phyloP scores from a whole-genome alignment of 305 asterid species.

The Ilex paraguariensis region DNA sequence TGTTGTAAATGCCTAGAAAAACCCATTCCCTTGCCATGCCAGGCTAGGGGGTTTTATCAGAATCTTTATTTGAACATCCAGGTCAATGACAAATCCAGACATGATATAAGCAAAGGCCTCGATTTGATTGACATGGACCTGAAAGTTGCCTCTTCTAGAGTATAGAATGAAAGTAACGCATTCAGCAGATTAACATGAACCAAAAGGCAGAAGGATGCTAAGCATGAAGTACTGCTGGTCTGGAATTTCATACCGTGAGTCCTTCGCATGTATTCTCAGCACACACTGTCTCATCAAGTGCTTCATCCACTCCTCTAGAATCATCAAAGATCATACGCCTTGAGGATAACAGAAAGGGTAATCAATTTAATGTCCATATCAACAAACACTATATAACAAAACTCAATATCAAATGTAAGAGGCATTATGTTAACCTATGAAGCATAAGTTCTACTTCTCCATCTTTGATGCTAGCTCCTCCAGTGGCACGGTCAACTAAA shows the following conservation, averaged over 20 bases:
- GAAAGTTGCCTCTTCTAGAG: too few relatives aligned
- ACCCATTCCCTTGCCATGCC: too few relatives aligned
- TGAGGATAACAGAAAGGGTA: constrained; percentile 2
- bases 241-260: constrained; percentile 42
- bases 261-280: constrained; percentile 50
- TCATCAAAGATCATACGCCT: constrained; percentile 68
- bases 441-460: constrained; percentile 87
- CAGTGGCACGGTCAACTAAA: constrained; percentile 79
- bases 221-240: not conserved
- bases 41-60: too few relatives aligned
- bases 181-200: not conserved
- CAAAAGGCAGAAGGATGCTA: not conserved
- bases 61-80: too few relatives aligned
- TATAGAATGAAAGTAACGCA: too few relatives aligned
- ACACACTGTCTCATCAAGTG: constrained; percentile 65
- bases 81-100: too few relatives aligned
- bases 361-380: not conserved
- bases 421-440: constrained; percentile 46
- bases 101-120: too few relatives aligned
- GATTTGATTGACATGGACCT: too few relatives aligned
- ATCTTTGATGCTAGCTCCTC: constrained; percentile 81
- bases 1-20: too few relatives aligned
- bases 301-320: constrained; percentile 55
- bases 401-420: constrained; percentile 4
- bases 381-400: not conserved